Conservation (phyloP, 495 filamentous ascomycete species). For the Penicillium egyptiacum region DNA sequence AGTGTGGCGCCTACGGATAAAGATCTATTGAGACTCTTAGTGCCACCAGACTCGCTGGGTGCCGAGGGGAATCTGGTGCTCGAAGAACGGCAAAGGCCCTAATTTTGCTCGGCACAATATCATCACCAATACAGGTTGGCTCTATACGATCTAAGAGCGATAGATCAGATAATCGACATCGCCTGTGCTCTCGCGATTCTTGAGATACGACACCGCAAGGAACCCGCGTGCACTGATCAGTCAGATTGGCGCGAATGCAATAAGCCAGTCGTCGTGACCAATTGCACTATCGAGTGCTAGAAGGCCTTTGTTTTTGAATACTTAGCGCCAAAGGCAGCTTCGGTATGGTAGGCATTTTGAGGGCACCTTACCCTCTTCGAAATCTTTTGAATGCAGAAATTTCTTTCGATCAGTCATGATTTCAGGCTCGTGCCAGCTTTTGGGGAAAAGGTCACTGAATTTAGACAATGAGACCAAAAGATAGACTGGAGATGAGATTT, state of each 20-base stretch:
- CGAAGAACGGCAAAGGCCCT: slow-evolving; percentile 22
- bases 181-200: slow-evolving; percentile 31
- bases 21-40: slow-evolving; percentile 13
- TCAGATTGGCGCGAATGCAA: slow-evolving; percentile 35
- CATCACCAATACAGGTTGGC: slow-evolving; percentile 32
- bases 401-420: not conserved
- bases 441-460: no score
- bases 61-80: slow-evolving; percentile 27
- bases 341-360: no score
- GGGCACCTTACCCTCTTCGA: no score
- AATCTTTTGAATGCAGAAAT: not conserved
- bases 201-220: slow-evolving; percentile 28
- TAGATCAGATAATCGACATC: slow-evolving; percentile 35
- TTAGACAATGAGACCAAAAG: no score
- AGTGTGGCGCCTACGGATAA: slow-evolving; percentile 25
- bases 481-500: no score
- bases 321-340: no score
- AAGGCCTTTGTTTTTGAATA: slow-evolving; percentile 21
- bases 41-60: slow-evolving; percentile 22
- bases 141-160: slow-evolving; percentile 27
- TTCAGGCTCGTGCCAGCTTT: no score
- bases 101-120: slow-evolving; percentile 36
- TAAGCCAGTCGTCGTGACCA: slow-evolving; percentile 26
- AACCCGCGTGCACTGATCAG: slow-evolving; percentile 33
- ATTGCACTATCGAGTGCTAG: slow-evolving; percentile 29